These are phyloP conservation scores for Geotrichum citri-aurantii DNA, from an alignment of 1,139 yeast genomes.

Conservation along the genomic window DNA sequence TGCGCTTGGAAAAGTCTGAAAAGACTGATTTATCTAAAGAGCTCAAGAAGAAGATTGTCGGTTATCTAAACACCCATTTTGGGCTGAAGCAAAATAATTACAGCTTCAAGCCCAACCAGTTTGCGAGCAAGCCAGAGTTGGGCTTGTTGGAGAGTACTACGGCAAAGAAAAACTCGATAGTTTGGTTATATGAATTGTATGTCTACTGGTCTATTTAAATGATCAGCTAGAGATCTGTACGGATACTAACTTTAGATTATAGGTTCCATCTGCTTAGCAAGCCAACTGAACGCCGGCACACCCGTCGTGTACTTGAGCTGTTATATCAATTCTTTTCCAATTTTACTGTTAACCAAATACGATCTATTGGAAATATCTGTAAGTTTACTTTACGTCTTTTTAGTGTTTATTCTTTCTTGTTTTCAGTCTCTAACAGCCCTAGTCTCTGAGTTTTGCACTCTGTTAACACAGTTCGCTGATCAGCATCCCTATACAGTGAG, in stretches of 20 bases:
- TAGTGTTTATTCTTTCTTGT: background rate
- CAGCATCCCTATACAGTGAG: conserved; percentile 7
- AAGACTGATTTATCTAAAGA: background rate
- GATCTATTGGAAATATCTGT: conserved; percentile 6
- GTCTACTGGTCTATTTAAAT: background rate
- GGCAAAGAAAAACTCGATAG: background rate
- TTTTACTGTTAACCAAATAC: conserved; percentile 2
- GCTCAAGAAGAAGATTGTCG: background rate
- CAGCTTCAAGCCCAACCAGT: background rate
- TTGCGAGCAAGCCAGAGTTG: background rate
- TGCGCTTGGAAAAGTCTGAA: background rate
- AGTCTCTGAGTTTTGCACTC: conserved; percentile 11
- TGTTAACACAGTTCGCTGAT: background rate
- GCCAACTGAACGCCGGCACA: background rate
- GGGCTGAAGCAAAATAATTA: background rate
- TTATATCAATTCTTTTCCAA: conserved; percentile 3
- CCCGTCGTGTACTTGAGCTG: conserved; percentile 1
- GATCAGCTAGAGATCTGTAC: background rate
- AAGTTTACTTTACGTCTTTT: background rate
- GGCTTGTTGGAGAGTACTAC: background rate
- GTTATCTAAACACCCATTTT: background rate
- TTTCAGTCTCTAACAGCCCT: background rate
- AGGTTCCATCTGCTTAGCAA: conserved; percentile 2
- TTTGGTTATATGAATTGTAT: conserved; percentile 1
- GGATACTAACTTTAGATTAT: background rate